Evolutionary conservation across 1,139 yeast species (phyloP), one percentile per base, ranked within the genome.

Genomic region (Arxiozyma bovina): DNA sequence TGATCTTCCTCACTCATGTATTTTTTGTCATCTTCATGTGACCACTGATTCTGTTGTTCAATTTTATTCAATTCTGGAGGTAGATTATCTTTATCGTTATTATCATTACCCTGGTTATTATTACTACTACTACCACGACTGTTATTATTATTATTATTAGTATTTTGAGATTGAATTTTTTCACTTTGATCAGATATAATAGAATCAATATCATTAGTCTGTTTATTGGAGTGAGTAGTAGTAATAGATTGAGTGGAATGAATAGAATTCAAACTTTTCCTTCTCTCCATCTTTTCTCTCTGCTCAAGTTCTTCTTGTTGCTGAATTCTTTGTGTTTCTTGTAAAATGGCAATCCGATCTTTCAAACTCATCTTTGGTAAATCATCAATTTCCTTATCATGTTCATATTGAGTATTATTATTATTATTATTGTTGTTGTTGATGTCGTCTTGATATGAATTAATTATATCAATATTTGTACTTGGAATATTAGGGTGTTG

Each of bases 341-440:
- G 96, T 54, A 93, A 75, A 65, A 88, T 67, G 12, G 88, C 88
- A 66, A 93, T 89, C 60, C 98, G 79, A 61, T 93, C 97, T 66
- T 87, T 87, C 65, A 93, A 75, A 55, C 95, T 85, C 73, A 90
- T 72, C 61, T 86, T 84, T 15, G 96, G 96, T 7, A 74, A 77
- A 55, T 79, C 82, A 56, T 75, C 78, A 20, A 70, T 71, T 42
- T 66, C 69, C n/a, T 62, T 58, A 15, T 60, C 61, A 30, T 50
- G 25, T 15, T 47, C 45, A 40, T 50, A 45, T 23, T 43, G 34
- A 30, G 15, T 11, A 34, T 15, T 34, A 15, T 27, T 27, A 8
- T 27, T 7, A 8, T 27, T 27, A 8, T 34, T 5, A 15, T 15
- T 34, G n/a, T 34, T 9, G 8, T 45, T 23, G 5, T 17, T n/a